Percentiles rank a stretch among this genome's conserved stretches.
These are phyloP conservation scores for Panaeolus papilionaceus DNA, from an alignment of 768 basidiomycete genomes.

Conservation along the genomic window DNA sequence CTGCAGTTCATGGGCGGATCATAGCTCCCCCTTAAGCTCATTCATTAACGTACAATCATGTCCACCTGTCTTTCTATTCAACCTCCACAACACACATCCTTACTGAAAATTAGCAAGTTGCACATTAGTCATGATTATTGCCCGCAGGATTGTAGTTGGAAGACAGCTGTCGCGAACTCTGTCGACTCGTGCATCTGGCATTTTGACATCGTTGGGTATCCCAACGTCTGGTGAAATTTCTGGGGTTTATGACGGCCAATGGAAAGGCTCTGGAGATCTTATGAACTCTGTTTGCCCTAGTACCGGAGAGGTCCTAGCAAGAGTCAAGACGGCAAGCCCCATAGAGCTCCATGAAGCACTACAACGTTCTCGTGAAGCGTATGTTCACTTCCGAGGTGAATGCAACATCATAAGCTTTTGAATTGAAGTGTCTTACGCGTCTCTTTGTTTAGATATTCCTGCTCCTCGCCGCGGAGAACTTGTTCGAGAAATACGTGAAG, in stretches of 20 bases:
- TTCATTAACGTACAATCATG: conserved; percentile 4
- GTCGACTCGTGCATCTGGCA: conserved; percentile 72
- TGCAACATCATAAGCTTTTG: conserved; percentile 2
- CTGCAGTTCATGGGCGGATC: conserved; percentile 26
- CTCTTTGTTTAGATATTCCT: conserved; percentile 55
- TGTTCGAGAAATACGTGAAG: conserved; percentile 85
- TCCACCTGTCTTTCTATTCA: conserved; percentile 21
- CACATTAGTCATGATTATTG: conserved; percentile 7
- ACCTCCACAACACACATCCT: conserved; percentile 14
- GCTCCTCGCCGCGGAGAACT: conserved; percentile 91
- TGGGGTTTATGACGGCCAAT: conserved; percentile 85
- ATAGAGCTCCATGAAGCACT: conserved; percentile 75
- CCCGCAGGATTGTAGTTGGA: conserved; percentile 1
- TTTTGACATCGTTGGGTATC: conserved; percentile 72
- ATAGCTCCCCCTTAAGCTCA: conserved; percentile 16
- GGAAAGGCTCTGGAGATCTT: conserved; percentile 79
- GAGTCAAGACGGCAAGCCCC: conserved; percentile 74
- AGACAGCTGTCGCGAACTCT: conserved; percentile 49
- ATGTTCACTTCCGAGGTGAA: conserved; percentile 63
- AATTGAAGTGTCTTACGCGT: background rate
- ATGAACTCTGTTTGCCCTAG: conserved; percentile 80
- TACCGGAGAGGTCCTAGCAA: conserved; percentile 85
- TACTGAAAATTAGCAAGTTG: background rate
- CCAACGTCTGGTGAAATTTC: conserved; percentile 58
- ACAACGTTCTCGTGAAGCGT: conserved; percentile 76